These are phyloP conservation scores for Diutina mesorugosa DNA, from an alignment of 1,139 yeast genomes.

Conservation along the genomic window DNA sequence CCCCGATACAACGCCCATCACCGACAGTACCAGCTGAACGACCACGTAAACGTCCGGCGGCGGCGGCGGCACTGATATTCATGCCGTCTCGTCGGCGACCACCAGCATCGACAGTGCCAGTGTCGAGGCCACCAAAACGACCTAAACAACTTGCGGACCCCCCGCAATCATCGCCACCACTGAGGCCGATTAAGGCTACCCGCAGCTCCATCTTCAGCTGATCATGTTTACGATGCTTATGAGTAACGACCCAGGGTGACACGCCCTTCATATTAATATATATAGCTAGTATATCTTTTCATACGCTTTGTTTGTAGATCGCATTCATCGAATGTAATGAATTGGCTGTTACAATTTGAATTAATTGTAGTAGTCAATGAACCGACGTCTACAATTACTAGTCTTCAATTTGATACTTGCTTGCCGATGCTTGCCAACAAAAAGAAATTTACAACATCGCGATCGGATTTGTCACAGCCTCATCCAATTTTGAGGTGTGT, in stretches of 20 bases:
- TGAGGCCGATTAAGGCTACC: neutral
- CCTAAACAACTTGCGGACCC: neutral
- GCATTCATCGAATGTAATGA: no score
- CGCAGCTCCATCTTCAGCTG: neutral
- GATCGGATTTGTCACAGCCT: no score
- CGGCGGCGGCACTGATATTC: neutral
- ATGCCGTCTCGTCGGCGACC: neutral
- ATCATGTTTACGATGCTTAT: neutral
- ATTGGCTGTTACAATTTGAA: no score
- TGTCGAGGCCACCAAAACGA: neutral
- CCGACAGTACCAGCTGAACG: neutral
- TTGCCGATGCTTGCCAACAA: no score
- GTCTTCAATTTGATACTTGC: no score
- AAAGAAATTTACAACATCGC: no score
- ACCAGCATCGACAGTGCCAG: neutral
- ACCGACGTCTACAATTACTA: no score
- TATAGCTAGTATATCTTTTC: no score
- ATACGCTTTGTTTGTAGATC: no score
- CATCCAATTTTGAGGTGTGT: no score
- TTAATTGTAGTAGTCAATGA: no score
- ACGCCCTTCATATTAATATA: neutral
- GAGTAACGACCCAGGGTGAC: neutral
- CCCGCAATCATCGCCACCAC: neutral
- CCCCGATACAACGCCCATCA: neutral
- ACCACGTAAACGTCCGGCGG: neutral